A percentile compares a stretch with the other conserved stretches of the same genome.
Evolutionary conservation across 116 monocot species (phyloP).

Genomic region (Posidonia oceanica): DNA sequence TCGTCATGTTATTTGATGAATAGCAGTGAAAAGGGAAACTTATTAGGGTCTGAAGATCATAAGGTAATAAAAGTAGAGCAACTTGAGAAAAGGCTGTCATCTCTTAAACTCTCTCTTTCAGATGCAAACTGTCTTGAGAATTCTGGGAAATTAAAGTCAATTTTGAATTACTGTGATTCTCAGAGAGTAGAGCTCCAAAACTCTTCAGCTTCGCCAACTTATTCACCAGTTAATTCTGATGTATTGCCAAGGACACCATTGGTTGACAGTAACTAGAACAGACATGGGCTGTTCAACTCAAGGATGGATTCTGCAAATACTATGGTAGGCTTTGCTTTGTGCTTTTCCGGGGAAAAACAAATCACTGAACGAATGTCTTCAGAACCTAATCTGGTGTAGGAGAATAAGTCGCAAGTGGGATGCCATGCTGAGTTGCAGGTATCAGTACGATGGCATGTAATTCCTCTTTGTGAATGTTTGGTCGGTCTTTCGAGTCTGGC

Average conservation of each 20-base stretch:
- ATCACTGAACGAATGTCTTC: not conserved
- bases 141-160: constrained; percentile 1
- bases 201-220: not conserved
- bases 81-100: constrained; percentile 7
- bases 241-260: not conserved
- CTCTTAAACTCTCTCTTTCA: constrained; percentile 9
- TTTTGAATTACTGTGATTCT: constrained; percentile 2
- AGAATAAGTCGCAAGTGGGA: too few species aligned
- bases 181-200: not conserved
- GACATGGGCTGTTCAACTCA: not conserved
- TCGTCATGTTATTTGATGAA: not conserved
- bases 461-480: too few species aligned
- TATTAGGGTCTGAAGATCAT: not conserved
- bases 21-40: not conserved
- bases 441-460: too few species aligned
- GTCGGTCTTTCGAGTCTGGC: too few species aligned
- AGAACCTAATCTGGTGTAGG: too few species aligned
- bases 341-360: not conserved
- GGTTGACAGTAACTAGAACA: not conserved
- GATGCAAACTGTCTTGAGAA: constrained; percentile 1
- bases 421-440: too few species aligned
- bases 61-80: constrained; percentile 1
- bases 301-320: not conserved
- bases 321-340: not conserved
- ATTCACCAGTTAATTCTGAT: not conserved